Evolutionary conservation across 2,329 filamentous ascomycete species (phyloP).

Genomic region (Tolypocladium sp.): DNA sequence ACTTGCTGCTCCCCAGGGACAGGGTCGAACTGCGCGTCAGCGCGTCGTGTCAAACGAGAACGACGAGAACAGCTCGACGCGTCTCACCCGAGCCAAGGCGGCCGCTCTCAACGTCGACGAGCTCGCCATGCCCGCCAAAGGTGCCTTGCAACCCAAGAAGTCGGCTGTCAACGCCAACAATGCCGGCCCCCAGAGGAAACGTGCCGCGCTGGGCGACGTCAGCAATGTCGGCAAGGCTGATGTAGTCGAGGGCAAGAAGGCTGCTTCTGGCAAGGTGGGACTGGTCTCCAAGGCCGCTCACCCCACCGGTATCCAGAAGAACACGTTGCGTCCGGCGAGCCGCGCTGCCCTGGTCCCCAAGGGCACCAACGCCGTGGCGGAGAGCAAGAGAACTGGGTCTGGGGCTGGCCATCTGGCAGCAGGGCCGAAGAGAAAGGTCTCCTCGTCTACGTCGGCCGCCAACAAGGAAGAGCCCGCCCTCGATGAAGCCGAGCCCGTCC

Average conservation of each 20-base stretch:
- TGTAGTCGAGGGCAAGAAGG: slow-evolving; percentile 66
- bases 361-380: slow-evolving; percentile 54
- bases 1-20: slow-evolving; percentile 38
- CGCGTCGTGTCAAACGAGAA: slow-evolving; percentile 84
- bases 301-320: slow-evolving; percentile 75
- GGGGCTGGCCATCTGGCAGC: slow-evolving; percentile 59
- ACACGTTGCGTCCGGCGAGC: slow-evolving; percentile 43
- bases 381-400: slow-evolving; percentile 63
- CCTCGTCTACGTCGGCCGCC: slow-evolving; percentile 37
- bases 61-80: slow-evolving; percentile 82
- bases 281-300: slow-evolving; percentile 74
- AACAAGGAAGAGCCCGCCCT: slow-evolving; percentile 48
- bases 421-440: slow-evolving; percentile 58
- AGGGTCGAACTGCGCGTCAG: slow-evolving; percentile 62
- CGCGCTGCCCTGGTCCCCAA: slow-evolving; percentile 58
- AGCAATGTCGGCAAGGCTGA: slow-evolving; percentile 88
- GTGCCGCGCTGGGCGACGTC: slow-evolving; percentile 82
- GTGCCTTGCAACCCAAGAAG: slow-evolving; percentile 64
- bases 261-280: slow-evolving; percentile 49
- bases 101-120: slow-evolving; percentile 64
- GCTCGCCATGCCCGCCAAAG: slow-evolving; percentile 45
- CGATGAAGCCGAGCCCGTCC: slow-evolving; percentile 60
- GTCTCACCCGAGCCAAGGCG: slow-evolving; percentile 87
- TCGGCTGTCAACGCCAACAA: slow-evolving; percentile 39
- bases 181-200: slow-evolving; percentile 52